Percentiles rank a stretch among this genome's conserved stretches.
These are phyloP conservation scores for Tricholoma furcatifolium DNA, from an alignment of 768 basidiomycete species.

Conservation along the genomic window DNA sequence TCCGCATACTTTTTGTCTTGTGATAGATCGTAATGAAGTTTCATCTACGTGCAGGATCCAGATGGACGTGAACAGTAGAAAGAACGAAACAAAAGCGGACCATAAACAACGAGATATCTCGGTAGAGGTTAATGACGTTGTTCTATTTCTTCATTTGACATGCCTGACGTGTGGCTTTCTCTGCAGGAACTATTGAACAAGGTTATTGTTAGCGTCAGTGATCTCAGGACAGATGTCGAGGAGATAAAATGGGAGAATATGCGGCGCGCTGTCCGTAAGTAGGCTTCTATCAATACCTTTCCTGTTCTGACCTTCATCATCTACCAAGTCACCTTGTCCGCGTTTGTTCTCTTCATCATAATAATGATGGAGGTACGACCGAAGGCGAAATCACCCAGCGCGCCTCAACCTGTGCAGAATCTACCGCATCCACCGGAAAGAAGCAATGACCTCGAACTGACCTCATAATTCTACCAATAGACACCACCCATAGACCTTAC, in stretches of 20 bases:
- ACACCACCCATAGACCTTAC: conserved; percentile 6
- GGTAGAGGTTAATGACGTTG: conserved; percentile 60
- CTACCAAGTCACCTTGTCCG: conserved; percentile 54
- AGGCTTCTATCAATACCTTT: background rate
- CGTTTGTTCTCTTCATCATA: conserved; percentile 69
- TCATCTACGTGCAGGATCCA: conserved; percentile 66
- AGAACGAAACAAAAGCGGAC: conserved; percentile 86
- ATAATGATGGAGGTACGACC: conserved; percentile 67
- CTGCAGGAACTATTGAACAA: conserved; percentile 73
- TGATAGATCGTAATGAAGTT: background rate
- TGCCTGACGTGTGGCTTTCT: background rate
- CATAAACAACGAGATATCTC: conserved; percentile 80
- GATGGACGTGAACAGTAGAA: conserved; percentile 93
- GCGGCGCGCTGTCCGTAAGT: conserved; percentile 76
- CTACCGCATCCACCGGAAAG: conserved; percentile 31
- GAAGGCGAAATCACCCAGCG: conserved; percentile 32
- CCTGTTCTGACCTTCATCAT: conserved; percentile 4
- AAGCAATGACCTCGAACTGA: conserved; percentile 32
- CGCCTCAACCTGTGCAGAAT: conserved; percentile 18
- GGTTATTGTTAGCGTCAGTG: conserved; percentile 69
- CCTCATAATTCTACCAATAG: conserved; percentile 21
- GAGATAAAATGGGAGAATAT: conserved; percentile 90
- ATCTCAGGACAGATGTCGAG: conserved; percentile 78
- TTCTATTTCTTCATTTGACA: background rate
- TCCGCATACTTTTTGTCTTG: conserved; percentile 4